A percentile compares a stretch with the other conserved stretches of the same genome.
These are phyloP conservation scores for Suhomyces atakaporum DNA, from an alignment of 1,139 yeast genomes.

Conservation along the genomic window DNA sequence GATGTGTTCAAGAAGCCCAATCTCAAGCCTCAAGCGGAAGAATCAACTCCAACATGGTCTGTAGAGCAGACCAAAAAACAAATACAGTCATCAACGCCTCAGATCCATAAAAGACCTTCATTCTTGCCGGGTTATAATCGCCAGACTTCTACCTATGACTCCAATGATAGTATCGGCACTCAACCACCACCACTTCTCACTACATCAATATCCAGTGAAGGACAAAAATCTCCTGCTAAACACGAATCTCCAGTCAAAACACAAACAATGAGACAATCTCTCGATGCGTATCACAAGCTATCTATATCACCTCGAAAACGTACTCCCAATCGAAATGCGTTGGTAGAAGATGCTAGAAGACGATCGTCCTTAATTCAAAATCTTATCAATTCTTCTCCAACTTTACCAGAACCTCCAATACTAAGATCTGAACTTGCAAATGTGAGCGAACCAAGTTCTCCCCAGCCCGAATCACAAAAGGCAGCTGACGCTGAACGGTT, in stretches of 20 bases:
- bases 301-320: conserved; percentile 38
- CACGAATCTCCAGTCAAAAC: conserved; percentile 15
- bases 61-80: conserved; percentile 31
- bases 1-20: conserved; percentile 25
- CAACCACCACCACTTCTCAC: conserved; percentile 26
- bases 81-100: conserved; percentile 41
- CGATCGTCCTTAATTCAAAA: conserved; percentile 47
- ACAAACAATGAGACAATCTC: conserved; percentile 37
- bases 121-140: conserved; percentile 13
- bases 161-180: conserved; percentile 27
- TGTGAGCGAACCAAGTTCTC: conserved; percentile 16
- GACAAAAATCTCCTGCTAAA: conserved; percentile 15
- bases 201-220: conserved; percentile 15
- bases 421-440: conserved; percentile 34
- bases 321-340: conserved; percentile 25
- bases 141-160: conserved; percentile 21
- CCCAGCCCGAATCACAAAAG: conserved; percentile 9
- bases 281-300: conserved; percentile 38
- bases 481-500: conserved; percentile 18
- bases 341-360: conserved; percentile 24
- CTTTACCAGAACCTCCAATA: conserved; percentile 50
- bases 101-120: conserved; percentile 23
- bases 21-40: conserved; percentile 28
- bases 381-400: conserved; percentile 52
- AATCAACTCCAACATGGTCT: conserved; percentile 43